Evolutionary conservation across 129 eudicot species (phyloP), one percentile per base, ranked within the genome.

Genomic region (Escallonia rubra): DNA sequence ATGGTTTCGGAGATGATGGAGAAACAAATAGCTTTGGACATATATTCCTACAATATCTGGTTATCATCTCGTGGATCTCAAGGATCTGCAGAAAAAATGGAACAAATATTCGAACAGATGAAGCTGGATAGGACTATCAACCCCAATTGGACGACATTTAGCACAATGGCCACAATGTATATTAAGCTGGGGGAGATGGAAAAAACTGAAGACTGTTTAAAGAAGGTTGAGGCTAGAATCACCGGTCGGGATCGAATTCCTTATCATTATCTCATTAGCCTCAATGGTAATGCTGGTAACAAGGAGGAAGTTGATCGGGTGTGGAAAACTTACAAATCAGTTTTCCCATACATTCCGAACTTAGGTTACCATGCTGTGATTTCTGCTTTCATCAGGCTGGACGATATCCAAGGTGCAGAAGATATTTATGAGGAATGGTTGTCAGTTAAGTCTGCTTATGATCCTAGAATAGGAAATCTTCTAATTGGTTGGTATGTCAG

Each of bases 41-140:
- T 77, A 13, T 93, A 89, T 71, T 75, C 95, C 34, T 93, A 89
- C 61, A 93, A 93, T 59, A 93, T 93, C 44, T 93, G 96, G 99
- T 46, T 93, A 48, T 86, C 95, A 0, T 80, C 95, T 34, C 68
- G 82, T 10, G 92, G 92, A 56, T 71, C 88, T 40, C 79, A 69
- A 51, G 91, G 87, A 71, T 88, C 96, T 41, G 63, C 61, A 0
- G 88, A 84, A 69, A 81, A 81, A 66, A 82, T 89, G 90, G 99
- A 93, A 71, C 75, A 86, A 69, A 95, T 86, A 2, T 84, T 65
- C 43, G 80, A 85, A 64, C 73, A 69, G 53, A 53, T 93, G 88
- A 69, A 80, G 61, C 71, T 74, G 75, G 95, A 82, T 59, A 59
- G 57, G 10, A 60, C 81, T 14, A 47, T 89, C 53, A 81, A 60